Conservation (phyloP, 2,329 filamentous ascomycete genomes). For the Microcera coccophila region DNA sequence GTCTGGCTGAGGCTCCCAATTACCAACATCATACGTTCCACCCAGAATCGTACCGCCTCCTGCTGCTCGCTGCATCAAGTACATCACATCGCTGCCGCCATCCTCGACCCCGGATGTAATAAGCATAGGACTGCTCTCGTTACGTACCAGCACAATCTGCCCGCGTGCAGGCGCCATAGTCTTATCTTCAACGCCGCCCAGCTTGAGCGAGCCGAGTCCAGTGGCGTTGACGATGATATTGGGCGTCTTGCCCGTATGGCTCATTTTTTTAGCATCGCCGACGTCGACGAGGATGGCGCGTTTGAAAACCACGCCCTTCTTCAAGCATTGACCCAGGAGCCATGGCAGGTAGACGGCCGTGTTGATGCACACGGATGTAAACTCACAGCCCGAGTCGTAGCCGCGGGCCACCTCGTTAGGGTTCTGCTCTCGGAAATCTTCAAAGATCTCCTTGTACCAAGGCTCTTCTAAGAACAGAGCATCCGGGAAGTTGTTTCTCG, state of each 20-base stretch:
- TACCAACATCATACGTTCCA: constrained; percentile 72
- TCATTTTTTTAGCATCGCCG: constrained; percentile 53
- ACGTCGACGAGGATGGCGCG: constrained; percentile 64
- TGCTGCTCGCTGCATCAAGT: constrained; percentile 75
- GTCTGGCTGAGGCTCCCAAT: constrained; percentile 75
- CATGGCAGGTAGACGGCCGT: constrained; percentile 80
- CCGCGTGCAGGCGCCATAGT: constrained; percentile 71
- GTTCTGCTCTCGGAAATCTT: no score
- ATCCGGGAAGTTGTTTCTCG: no score
- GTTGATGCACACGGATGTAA: constrained; percentile 87
- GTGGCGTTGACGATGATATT: constrained; percentile 80
- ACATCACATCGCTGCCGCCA: constrained; percentile 64
- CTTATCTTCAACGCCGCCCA: constrained; percentile 76
- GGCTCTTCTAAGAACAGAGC: constrained; percentile 8
- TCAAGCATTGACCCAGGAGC: constrained; percentile 73
- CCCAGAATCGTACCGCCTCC: constrained; percentile 78
- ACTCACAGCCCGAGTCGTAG: no score
- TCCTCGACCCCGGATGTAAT: constrained; percentile 69
- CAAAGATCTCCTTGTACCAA: constrained; percentile 10
- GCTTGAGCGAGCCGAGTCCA: constrained; percentile 65
- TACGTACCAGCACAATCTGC: constrained; percentile 78
- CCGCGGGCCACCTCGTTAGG: no score
- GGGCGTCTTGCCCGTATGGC: constrained; percentile 52
- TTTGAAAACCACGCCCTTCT: constrained; percentile 65
- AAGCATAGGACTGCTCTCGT: constrained; percentile 66